phyloP scores from a whole-genome alignment of 768 basidiomycete genomes.

The Termitomyces sp. region DNA sequence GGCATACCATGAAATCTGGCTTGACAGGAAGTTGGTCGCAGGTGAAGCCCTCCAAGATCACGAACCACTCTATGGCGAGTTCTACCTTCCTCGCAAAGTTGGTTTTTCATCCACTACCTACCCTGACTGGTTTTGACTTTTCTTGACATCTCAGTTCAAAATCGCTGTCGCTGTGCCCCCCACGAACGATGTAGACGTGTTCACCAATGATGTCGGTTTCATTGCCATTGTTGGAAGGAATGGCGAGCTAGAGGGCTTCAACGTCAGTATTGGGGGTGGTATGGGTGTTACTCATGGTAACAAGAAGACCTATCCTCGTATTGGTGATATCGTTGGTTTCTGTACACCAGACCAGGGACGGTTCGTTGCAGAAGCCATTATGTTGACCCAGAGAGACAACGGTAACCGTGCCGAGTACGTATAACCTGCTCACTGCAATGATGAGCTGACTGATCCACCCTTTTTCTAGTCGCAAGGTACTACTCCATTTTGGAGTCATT shows the following conservation, averaged over 20 bases:
- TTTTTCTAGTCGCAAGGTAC: constrained; percentile 48
- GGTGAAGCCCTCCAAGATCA: constrained; percentile 92
- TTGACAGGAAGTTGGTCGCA: constrained; percentile 94
- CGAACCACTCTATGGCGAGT: constrained; percentile 96
- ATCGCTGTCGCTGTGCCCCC: constrained; percentile 95
- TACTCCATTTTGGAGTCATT: not conserved
- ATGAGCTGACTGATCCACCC: not conserved
- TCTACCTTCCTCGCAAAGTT: constrained; percentile 95
- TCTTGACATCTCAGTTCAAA: constrained; percentile 67
- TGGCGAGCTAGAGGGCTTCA: constrained; percentile 85
- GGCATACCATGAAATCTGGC: constrained; percentile 99
- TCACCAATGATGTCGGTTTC: constrained; percentile 93
- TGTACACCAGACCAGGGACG: constrained; percentile 83
- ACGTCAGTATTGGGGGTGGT: constrained; percentile 90
- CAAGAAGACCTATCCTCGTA: constrained; percentile 97
- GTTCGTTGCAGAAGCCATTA: constrained; percentile 85
- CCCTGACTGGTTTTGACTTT: constrained; percentile 2
- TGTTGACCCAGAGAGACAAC: constrained; percentile 91
- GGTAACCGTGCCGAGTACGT: constrained; percentile 92
- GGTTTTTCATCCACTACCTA: constrained; percentile 11
- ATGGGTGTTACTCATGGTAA: constrained; percentile 99
- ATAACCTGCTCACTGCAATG: not conserved
- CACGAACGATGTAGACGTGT: constrained; percentile 93
- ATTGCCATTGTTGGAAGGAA: constrained; percentile 82
- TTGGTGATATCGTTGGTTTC: constrained; percentile 87